These are phyloP conservation scores for Cryphonectria naterciae DNA, from an alignment of 2,329 filamentous ascomycete genomes.

Conservation along the genomic window DNA sequence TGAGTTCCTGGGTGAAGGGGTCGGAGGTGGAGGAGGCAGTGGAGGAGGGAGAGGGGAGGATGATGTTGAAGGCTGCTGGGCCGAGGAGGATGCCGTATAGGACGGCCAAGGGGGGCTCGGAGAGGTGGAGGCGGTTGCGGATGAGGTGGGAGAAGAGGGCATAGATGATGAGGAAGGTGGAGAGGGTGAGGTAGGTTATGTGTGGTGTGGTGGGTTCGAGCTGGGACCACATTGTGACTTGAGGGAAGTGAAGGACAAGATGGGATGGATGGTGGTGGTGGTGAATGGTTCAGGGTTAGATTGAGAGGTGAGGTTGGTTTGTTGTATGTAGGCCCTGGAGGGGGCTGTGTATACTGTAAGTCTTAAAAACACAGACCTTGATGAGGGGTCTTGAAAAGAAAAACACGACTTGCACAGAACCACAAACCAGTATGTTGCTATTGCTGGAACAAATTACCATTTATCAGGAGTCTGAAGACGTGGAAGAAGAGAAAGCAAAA, in stretches of 20 bases:
- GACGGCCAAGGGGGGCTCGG: constrained; percentile 22
- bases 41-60: neutral
- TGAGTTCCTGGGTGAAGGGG: constrained; percentile 53
- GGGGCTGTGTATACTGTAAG: too few species aligned
- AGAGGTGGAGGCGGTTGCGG: constrained; percentile 25
- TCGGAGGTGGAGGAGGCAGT: constrained; percentile 9
- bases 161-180: constrained; percentile 23
- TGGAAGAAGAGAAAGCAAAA: neutral
- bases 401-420: too few species aligned
- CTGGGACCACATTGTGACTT: constrained; percentile 26
- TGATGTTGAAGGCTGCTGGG: constrained; percentile 15
- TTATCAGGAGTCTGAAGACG: too few species aligned
- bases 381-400: too few species aligned
- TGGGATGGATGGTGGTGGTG: too few species aligned
- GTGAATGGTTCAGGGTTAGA: too few species aligned
- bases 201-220: constrained; percentile 24
- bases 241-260: neutral
- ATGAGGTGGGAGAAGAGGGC: constrained; percentile 25
- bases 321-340: too few species aligned
- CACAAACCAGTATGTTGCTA: too few species aligned
- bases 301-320: too few species aligned
- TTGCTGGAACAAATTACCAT: too few species aligned
- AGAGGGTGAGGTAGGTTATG: constrained; percentile 20
- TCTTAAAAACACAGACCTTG: too few species aligned
- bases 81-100: constrained; percentile 25